Base-by-base conservation (phyloP, 148 eudicot genomes). In the Diospyros kaki region DNA sequence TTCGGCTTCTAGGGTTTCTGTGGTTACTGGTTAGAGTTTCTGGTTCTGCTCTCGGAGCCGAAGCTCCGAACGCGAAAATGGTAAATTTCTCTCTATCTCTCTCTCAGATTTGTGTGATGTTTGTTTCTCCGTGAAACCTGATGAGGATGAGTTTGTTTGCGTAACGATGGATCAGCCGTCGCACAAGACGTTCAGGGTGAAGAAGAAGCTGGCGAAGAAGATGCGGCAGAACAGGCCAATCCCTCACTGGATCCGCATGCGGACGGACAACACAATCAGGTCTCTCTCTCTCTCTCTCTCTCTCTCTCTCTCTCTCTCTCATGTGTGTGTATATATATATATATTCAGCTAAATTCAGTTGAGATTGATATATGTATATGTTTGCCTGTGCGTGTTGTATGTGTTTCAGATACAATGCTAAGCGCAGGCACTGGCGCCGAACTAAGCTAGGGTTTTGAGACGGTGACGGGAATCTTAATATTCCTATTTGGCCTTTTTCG, bases 181-280 rank as follows among this genome's bases (percentile, higher is more conserved):
- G 6, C 97, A 91, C 92, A 91, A 91, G 79, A 71, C 90, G 2
- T 91, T 91, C 88, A 87, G 67, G 86, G 89, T 91, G 6, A 91
- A 91, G 93, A 89, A 89, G 90, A 91, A 91, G 84, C 84, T 91
- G 18, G 97, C 88, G 71, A 91, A 91, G 92, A 91, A 91, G 92
- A 90, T 89, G 91, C 86, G 97, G 87, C 97, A 91, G 83, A 91
- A 91, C 62, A 86, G 97, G 61, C 97, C 97, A 15, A 91, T 91
- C 28, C 97, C 97, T 9, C 83, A 91, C 87, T 91, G 97, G 97
- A 89, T 91, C 77, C 93, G 97, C 40, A 82, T 91, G 91, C 80
- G 97, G 13, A 91, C 97, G 5, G 97, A 88, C 73, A 91, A 89
- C 87, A 91, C 93, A 74, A 91, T 91, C 79, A 87, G 90, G 90